Percentiles rank a stretch among this genome's conserved stretches.
phyloP scores from a whole-genome alignment of 495 filamentous ascomycete genomes.

The Neurospora sp. region DNA sequence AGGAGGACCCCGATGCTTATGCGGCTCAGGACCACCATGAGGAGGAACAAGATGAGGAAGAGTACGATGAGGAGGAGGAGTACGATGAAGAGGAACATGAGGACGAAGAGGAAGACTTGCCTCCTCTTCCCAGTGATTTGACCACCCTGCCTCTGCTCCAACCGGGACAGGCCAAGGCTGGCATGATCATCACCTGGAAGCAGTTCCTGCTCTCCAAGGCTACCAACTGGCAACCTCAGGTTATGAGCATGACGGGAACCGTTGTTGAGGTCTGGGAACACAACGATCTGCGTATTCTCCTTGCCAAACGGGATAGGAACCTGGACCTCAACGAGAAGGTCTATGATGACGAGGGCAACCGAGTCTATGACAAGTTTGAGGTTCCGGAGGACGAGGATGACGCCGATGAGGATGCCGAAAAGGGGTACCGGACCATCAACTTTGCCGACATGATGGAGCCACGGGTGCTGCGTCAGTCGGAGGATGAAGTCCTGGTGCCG shows the following conservation, averaged over 20 bases:
- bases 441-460: slow-evolving; percentile 37
- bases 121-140: slow-evolving; percentile 54
- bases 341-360: slow-evolving; percentile 33
- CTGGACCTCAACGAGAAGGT: slow-evolving; percentile 36
- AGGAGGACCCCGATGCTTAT: slow-evolving; percentile 20
- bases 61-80: slow-evolving; percentile 25
- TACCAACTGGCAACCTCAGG: slow-evolving; percentile 67
- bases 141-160: slow-evolving; percentile 43
- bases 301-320: slow-evolving; percentile 60
- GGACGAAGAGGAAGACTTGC: slow-evolving; percentile 49
- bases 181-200: slow-evolving; percentile 73
- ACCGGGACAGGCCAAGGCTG: slow-evolving; percentile 42
- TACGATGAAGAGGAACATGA: slow-evolving; percentile 18
- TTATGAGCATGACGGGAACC: slow-evolving; percentile 58
- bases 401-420: slow-evolving; percentile 13
- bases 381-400: slow-evolving; percentile 32
- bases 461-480: slow-evolving; percentile 25
- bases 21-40: slow-evolving; percentile 20
- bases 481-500: not conserved
- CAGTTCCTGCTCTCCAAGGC: slow-evolving; percentile 61
- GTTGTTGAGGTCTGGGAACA: slow-evolving; percentile 42
- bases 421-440: slow-evolving; percentile 27
- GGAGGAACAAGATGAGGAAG: slow-evolving; percentile 26
- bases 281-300: slow-evolving; percentile 42
- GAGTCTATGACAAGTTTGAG: slow-evolving; percentile 41